Evolutionary conservation across 2,329 filamentous ascomycete species (phyloP), one percentile per base, ranked within the genome.

Genomic region (Didymella lethalis): DNA sequence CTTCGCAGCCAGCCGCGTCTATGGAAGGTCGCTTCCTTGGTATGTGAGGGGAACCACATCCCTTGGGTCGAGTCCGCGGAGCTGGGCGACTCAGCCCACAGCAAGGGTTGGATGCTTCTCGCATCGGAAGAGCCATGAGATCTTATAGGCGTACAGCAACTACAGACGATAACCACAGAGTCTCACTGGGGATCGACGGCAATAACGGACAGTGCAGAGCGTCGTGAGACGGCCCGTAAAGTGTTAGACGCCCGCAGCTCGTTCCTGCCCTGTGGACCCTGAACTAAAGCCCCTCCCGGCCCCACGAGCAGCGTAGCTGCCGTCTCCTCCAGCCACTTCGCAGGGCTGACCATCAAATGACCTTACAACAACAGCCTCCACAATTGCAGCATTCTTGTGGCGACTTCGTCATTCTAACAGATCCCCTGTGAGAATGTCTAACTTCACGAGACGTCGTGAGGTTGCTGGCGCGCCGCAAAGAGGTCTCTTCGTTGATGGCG

Each of bases 401-500:
- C 32, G 7, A 25, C 1, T 18, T 10, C 11, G 14, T 41, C 7
- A n/a, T 8, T 26, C 41, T 34, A 23, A 32, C 14, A 32, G 8
- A n/a, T n/a, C n/a, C 32, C 29, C 36, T n/a, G 23, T 50, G 16
- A 60, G 25, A 47, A 74, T 74, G 69, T 68, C 69, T 48, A 54
- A 34, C 14, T 61, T 43, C 16, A 55, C 54, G 51, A 61, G 62
- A 16, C 32, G 50, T 28, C 50, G 56, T 41, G 40, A 20, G 45
- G 49, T 57, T 53, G 48, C 43, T 28, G 61, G 59, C 25, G 63
- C 52, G 20, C 26, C 63, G 12, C 61, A 53, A 7, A 64, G 58
- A 52, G 71, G 69, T 10, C 51, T 63, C 25, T 69, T 74, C 31
- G 23, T 62, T 3, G 63, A 71, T n/a, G 68, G 69, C 16, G 60